Evolutionary conservation across 2,329 filamentous ascomycete species (phyloP).

Genomic region (Akanthomyces muscarius): DNA sequence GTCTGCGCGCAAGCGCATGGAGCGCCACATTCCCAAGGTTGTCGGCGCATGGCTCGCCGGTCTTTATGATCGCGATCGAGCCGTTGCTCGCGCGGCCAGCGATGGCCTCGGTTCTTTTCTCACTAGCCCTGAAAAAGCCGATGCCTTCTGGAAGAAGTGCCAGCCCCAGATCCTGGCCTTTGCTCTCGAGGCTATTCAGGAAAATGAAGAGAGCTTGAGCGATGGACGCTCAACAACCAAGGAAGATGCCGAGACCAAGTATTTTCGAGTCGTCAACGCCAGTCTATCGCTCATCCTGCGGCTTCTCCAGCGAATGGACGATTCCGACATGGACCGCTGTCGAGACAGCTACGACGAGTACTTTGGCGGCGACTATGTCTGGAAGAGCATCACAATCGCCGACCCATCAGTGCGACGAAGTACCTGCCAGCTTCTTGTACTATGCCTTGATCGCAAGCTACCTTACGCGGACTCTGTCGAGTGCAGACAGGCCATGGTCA

Average conservation of each 20-base stretch:
- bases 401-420: constrained; percentile 50
- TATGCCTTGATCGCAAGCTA: constrained; percentile 45
- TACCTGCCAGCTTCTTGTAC: constrained; percentile 47
- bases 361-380: constrained; percentile 62
- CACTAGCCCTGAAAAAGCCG: constrained; percentile 72
- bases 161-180: constrained; percentile 78
- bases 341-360: constrained; percentile 60
- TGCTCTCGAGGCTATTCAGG: constrained; percentile 72
- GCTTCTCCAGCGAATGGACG: constrained; percentile 46
- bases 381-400: constrained; percentile 62
- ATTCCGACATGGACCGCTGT: constrained; percentile 55
- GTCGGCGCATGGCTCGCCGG: constrained; percentile 91
- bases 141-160: constrained; percentile 74
- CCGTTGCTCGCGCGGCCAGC: constrained; percentile 69
- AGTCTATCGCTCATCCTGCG: constrained; percentile 53
- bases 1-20: constrained; percentile 75
- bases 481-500: constrained; percentile 60
- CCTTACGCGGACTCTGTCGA: constrained; percentile 47
- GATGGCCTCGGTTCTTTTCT: constrained; percentile 75
- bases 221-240: constrained; percentile 79
- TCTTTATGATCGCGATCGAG: constrained; percentile 78
- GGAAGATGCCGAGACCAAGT: constrained; percentile 84
- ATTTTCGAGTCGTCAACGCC: constrained; percentile 65
- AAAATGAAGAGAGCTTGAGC: constrained; percentile 77
- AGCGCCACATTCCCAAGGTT: constrained; percentile 69